These are phyloP conservation scores for Pilaira anomala DNA, from an alignment of 192 early-diverging fungal genomes.

Conservation along the genomic window DNA sequence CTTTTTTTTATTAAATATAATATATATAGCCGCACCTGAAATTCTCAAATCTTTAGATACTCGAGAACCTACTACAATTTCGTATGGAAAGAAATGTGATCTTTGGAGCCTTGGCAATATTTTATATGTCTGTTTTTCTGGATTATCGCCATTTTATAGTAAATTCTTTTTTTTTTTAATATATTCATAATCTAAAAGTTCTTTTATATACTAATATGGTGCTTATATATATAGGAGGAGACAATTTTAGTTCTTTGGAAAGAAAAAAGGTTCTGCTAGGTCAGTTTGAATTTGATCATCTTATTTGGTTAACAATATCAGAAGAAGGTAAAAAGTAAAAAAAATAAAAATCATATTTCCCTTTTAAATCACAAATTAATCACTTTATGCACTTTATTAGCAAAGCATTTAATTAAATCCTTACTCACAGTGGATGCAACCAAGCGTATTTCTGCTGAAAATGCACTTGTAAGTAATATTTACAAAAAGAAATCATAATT, in stretches of 20 bases:
- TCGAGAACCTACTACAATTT: neutral
- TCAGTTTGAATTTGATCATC: neutral
- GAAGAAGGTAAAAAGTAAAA: neutral
- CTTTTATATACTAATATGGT: neutral
- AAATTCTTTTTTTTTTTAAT: neutral
- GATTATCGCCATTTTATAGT: slow-evolving; percentile 76
- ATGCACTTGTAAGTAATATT: neutral
- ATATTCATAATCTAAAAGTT: neutral
- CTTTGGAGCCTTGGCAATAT: slow-evolving; percentile 96
- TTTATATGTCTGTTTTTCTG: slow-evolving; percentile 89
- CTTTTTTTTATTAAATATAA: neutral
- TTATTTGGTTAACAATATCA: neutral
- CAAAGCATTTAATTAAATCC: neutral
- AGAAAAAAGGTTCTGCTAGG: neutral
- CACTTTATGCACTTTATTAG: neutral
- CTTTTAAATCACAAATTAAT: too few relatives aligned
- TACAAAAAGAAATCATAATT: neutral
- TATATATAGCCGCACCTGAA: slow-evolving; percentile 14
- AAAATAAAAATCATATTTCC: too few relatives aligned
- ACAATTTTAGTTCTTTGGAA: too few relatives aligned
- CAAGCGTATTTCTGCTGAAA: neutral
- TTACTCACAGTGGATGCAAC: neutral
- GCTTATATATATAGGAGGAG: too few relatives aligned
- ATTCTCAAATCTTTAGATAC: neutral
- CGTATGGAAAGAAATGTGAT: slow-evolving; percentile 45